phyloP scores from a whole-genome alignment of 2,329 filamentous ascomycete species.

The Seiridium cupressi region DNA sequence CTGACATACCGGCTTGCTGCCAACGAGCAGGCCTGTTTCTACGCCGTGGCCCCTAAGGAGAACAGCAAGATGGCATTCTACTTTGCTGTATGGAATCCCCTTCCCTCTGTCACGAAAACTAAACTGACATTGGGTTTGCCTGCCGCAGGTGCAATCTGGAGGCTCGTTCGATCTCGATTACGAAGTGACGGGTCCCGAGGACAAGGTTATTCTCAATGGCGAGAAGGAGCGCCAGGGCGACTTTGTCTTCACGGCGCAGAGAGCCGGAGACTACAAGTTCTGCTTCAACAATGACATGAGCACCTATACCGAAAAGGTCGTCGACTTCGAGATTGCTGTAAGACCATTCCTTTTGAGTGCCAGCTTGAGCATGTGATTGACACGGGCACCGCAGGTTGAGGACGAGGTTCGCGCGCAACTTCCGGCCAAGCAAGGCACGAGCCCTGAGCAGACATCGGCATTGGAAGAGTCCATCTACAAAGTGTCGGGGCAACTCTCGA shows the following conservation, averaged over 20 bases:
- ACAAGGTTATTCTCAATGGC: constrained; percentile 80
- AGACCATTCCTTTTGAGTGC: constrained; percentile 25
- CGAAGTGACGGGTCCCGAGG: constrained; percentile 75
- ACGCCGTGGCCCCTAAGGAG: constrained; percentile 71
- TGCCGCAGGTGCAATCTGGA: constrained; percentile 84
- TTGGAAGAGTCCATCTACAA: constrained; percentile 96
- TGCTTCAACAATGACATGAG: constrained; percentile 99
- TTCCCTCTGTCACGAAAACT: neutral
- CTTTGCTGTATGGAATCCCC: constrained; percentile 72
- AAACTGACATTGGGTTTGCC: neutral
- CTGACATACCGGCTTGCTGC: constrained; percentile 89
- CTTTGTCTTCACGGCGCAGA: constrained; percentile 93
- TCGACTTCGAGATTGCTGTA: constrained; percentile 97
- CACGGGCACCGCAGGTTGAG: constrained; percentile 65
- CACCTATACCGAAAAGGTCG: constrained; percentile 94
- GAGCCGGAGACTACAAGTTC: constrained; percentile 87
- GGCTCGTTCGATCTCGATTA: constrained; percentile 98
- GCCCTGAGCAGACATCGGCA: constrained; percentile 82
- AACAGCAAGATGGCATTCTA: constrained; percentile 95
- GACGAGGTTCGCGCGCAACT: constrained; percentile 81
- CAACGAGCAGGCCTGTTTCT: constrained; percentile 97
- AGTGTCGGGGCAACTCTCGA: constrained; percentile 87
- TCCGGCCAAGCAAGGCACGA: constrained; percentile 83
- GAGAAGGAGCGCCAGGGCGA: constrained; percentile 93
- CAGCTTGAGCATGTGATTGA: neutral